These are phyloP conservation scores for Yarrowia phangngaensis DNA, from an alignment of 805 yeast genomes.

Conservation along the genomic window DNA sequence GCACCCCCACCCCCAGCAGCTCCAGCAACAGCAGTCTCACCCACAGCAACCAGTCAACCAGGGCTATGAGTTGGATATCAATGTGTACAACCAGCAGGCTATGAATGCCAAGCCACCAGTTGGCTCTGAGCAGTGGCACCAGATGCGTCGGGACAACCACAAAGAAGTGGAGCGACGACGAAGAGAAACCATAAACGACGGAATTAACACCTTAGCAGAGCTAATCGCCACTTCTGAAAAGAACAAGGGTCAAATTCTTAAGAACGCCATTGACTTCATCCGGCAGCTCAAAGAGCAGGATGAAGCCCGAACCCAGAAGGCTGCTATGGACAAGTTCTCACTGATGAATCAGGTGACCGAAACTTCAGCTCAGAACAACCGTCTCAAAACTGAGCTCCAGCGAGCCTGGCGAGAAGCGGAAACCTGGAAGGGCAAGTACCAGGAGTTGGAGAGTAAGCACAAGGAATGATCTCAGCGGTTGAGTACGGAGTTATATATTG, in stretches of 20 bases:
- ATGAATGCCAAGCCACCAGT: slow-evolving; percentile 51
- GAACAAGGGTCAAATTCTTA: slow-evolving; percentile 85
- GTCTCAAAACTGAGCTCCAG: slow-evolving; percentile 80
- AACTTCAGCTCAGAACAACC: slow-evolving; percentile 78
- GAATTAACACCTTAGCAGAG: slow-evolving; percentile 75
- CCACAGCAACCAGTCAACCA: slow-evolving; percentile 1
- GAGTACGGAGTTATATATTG: no score
- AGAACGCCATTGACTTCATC: slow-evolving; percentile 86
- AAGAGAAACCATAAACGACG: slow-evolving; percentile 80
- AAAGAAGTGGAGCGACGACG: slow-evolving; percentile 93
- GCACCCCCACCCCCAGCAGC: slow-evolving; percentile 2
- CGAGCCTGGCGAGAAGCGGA: slow-evolving; percentile 91
- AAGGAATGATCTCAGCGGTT: not conserved
- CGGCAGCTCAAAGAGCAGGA: slow-evolving; percentile 86
- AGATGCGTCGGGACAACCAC: slow-evolving; percentile 81
- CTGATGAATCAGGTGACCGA: slow-evolving; percentile 90
- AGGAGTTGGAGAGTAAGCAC: slow-evolving; percentile 14
- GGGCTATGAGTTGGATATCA: slow-evolving; percentile 13
- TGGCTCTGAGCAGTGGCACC: slow-evolving; percentile 82
- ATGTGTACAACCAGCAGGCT: slow-evolving; percentile 5
- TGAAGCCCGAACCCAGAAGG: slow-evolving; percentile 82
- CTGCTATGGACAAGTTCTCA: slow-evolving; percentile 88
- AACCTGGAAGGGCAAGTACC: slow-evolving; percentile 55
- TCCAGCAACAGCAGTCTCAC: not conserved
- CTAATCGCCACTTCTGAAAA: slow-evolving; percentile 78